Percentiles rank a stretch among this genome's conserved stretches.
Evolutionary conservation across 106 monocot species (phyloP).

Genomic region (Chionographis japonica): DNA sequence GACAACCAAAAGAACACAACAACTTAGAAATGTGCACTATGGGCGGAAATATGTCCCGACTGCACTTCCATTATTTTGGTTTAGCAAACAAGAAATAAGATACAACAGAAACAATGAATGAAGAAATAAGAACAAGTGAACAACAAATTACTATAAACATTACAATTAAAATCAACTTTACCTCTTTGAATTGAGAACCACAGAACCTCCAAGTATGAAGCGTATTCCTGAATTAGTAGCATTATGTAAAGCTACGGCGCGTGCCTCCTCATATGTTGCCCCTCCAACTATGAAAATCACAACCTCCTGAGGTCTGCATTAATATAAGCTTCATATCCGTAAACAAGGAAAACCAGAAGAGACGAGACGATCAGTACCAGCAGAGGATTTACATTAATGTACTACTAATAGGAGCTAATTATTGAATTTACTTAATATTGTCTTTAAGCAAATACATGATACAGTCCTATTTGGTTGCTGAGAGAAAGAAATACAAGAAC

Average conservation of each 20-base stretch:
- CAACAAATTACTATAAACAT: not conserved
- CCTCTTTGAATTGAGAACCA: slow-evolving; percentile 89
- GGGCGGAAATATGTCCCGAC: no score
- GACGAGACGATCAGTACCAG: not conserved
- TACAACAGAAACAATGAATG: no score
- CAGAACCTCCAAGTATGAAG: slow-evolving; percentile 87
- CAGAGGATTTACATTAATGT: no score
- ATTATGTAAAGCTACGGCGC: slow-evolving; percentile 79
- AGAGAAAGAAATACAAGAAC: no score
- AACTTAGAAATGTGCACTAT: no score
- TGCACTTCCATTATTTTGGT: no score
- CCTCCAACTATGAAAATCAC: slow-evolving; percentile 95
- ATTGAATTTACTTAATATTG: no score
- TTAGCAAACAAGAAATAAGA: no score
- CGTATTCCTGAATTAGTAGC: slow-evolving; percentile 80
- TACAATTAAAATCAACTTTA: not conserved
- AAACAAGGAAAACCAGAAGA: not conserved
- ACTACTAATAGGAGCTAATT: no score
- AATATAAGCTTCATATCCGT: not conserved
- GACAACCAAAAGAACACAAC: no score
- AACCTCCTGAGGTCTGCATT: slow-evolving; percentile 82
- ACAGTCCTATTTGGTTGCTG: no score
- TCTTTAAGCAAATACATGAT: no score
- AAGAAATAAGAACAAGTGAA: not conserved
- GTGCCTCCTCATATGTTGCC: slow-evolving; percentile 92